These are phyloP conservation scores for Penicillium ucsense DNA, from an alignment of 495 filamentous ascomycete genomes.

Conservation along the genomic window DNA sequence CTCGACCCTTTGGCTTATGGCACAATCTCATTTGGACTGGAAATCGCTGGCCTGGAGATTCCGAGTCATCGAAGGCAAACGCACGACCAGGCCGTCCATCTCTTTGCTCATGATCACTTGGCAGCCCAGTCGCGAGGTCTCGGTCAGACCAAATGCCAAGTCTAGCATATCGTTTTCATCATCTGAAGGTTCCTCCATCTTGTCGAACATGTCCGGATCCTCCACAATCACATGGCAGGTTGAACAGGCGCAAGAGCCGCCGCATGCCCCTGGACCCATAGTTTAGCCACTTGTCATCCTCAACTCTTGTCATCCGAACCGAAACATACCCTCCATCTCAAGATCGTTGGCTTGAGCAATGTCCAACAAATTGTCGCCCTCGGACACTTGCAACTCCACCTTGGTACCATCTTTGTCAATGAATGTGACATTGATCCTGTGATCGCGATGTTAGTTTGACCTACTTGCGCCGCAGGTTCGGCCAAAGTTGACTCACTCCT, in stretches of 20 bases:
- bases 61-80: constrained; percentile 83
- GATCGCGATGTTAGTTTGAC: not conserved
- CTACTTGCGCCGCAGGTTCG: not conserved
- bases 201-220: constrained; percentile 75
- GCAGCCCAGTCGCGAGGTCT: constrained; percentile 92
- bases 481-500: constrained; percentile 58
- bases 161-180: constrained; percentile 99
- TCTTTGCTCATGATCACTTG: constrained; percentile 88
- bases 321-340: constrained; percentile 78
- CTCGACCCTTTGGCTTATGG: too few species aligned
- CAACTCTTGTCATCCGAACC: not conserved
- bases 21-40: constrained; percentile 24
- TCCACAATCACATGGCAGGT: constrained; percentile 95
- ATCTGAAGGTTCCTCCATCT: constrained; percentile 85
- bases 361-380: constrained; percentile 86
- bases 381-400: constrained; percentile 65
- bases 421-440: constrained; percentile 80
- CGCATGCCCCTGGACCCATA: constrained; percentile 61
- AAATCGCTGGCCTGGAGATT: constrained; percentile 97
- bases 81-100: constrained; percentile 75
- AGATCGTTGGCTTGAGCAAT: constrained; percentile 91
- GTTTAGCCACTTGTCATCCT: not conserved
- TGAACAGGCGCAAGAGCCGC: constrained; percentile 91
- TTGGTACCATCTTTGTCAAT: constrained; percentile 82
- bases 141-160: constrained; percentile 87